Evolutionary conservation across 208 protist species (phyloP).

Genomic region (Acanthamoeba castellanii): DNA sequence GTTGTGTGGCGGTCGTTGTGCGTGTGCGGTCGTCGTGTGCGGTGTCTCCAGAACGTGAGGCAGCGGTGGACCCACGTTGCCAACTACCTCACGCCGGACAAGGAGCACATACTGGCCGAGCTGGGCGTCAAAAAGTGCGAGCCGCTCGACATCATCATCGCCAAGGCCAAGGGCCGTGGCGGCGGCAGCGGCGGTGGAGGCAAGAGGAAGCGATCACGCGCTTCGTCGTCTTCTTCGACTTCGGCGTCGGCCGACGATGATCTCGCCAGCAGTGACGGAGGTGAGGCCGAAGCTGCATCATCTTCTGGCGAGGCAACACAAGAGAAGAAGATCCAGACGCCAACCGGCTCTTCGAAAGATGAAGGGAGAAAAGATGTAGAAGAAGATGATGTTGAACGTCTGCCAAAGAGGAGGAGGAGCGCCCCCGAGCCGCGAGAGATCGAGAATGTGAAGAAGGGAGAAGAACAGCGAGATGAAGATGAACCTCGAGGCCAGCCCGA

Average conservation of each 20-base stretch:
- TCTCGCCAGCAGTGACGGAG: background rate
- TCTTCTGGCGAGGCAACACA: background rate
- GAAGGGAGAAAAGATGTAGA: background rate
- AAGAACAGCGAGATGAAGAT: background rate
- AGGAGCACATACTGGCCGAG: background rate
- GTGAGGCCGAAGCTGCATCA: background rate
- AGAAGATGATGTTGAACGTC: background rate
- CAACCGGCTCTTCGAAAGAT: background rate
- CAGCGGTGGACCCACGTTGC: conserved; percentile 44
- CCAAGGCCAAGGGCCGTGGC: conserved; percentile 9
- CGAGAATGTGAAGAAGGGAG: background rate
- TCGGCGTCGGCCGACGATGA: background rate
- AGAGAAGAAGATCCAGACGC: background rate
- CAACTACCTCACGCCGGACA: conserved; percentile 58
- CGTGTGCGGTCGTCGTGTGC: background rate
- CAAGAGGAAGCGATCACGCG: background rate
- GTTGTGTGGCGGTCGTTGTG: background rate
- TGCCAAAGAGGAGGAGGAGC: background rate
- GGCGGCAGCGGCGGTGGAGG: background rate
- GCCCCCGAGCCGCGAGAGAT: background rate
- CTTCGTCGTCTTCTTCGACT: background rate
- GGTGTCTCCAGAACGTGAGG: conserved; percentile 10
- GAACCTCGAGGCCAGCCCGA: background rate
- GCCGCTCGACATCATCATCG: conserved; percentile 31
- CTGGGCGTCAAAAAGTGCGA: conserved; percentile 47